These are phyloP conservation scores for Ensete glaucum DNA, from an alignment of 176 grass and related monocot genomes.

Conservation along the genomic window DNA sequence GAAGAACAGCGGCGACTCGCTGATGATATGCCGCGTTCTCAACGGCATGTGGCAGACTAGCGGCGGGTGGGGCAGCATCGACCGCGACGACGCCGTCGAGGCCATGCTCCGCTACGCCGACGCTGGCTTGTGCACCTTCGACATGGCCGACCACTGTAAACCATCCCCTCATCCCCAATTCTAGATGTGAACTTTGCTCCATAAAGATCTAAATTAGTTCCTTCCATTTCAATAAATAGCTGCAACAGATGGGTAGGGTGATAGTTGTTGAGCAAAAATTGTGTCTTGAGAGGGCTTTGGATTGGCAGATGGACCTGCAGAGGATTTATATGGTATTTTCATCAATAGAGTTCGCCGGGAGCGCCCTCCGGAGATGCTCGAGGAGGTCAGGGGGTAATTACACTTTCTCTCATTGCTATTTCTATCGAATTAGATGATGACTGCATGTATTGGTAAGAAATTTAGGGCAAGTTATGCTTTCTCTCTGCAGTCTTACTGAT, in stretches of 20 bases:
- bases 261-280: background rate
- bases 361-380: conserved; percentile 54
- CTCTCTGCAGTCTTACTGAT: background rate
- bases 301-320: conserved; percentile 75
- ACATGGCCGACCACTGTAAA: conserved; percentile 92
- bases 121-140: conserved; percentile 77
- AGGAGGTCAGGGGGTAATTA: conserved; percentile 66
- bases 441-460: background rate
- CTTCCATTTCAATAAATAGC: background rate
- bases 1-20: conserved; percentile 44
- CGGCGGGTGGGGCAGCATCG: conserved; percentile 83
- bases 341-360: conserved; percentile 79
- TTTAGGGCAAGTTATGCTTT: too few relatives aligned
- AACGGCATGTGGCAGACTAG: conserved; percentile 98
- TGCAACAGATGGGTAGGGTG: background rate
- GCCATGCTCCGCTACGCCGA: conserved; percentile 84
- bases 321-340: conserved; percentile 86
- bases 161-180: background rate
- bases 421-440: background rate
- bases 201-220: background rate
- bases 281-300: background rate
- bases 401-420: too few relatives aligned
- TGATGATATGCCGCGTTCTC: conserved; percentile 88
- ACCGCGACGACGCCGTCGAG: conserved; percentile 70
- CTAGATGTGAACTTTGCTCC: background rate